phyloP scores from a whole-genome alignment of 352 stramenopile genomes.

The Phytopythium delawarense region DNA sequence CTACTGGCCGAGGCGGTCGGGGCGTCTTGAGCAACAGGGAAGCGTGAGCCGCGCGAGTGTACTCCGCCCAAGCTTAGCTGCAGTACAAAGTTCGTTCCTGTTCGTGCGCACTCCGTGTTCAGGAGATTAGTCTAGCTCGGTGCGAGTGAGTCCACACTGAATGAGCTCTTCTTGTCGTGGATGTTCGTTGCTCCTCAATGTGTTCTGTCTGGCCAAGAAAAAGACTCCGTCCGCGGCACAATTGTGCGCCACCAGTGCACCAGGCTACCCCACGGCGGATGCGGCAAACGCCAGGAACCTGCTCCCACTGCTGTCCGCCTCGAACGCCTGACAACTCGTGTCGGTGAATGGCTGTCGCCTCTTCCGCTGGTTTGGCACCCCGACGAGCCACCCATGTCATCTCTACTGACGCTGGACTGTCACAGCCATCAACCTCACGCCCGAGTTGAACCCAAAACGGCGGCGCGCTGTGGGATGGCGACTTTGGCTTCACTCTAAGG shows the following conservation, averaged over 20 bases:
- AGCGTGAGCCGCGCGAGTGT: neutral
- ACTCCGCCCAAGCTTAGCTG: neutral
- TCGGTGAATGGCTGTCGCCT: neutral
- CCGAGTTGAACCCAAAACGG: neutral
- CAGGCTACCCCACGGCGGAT: neutral
- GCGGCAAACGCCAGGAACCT: neutral
- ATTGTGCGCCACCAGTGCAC: no score
- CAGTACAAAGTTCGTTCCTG: neutral
- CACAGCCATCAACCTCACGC: no score
- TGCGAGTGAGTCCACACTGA: neutral
- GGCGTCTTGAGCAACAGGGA: neutral
- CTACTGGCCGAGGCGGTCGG: neutral
- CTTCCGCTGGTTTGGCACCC: neutral
- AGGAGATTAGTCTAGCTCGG: neutral
- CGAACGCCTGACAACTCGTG: neutral
- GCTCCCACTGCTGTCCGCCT: neutral
- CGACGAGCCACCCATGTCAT: neutral
- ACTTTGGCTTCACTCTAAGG: neutral
- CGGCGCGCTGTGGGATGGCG: neutral
- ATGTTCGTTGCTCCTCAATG: neutral
- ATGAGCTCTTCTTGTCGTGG: neutral
- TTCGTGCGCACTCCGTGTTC: neutral
- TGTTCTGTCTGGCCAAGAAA: no score
- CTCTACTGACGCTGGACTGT: neutral
- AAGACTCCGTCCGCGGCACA: no score